Evolutionary conservation across 176 grass and related monocot genomes (phyloP).

Genomic region (Oryza meridionalis): DNA sequence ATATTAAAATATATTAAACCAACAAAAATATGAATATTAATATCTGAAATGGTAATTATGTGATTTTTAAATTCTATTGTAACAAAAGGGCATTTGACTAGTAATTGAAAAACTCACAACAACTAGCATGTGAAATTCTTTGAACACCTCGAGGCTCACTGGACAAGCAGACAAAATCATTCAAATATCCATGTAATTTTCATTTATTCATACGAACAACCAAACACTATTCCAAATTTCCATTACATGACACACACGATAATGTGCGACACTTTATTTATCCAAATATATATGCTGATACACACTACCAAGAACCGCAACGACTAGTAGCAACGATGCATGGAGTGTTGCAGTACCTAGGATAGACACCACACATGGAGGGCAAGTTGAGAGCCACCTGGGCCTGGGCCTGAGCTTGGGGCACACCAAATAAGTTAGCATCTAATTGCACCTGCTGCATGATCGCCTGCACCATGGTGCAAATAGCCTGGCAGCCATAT

Average conservation of each 20-base stretch:
- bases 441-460: background rate
- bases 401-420: background rate
- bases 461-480: background rate
- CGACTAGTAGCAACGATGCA: background rate
- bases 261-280: background rate
- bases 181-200: background rate
- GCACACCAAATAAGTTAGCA: background rate
- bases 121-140: no score
- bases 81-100: no score
- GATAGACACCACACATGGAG: background rate
- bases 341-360: background rate
- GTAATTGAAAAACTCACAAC: no score
- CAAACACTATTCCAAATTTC: background rate
- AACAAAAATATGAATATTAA: no score
- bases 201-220: background rate
- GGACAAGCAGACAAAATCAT: no score
- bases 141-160: no score
- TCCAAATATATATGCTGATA: background rate
- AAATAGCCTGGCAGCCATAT: conserved; percentile 1
- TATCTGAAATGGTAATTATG: no score
- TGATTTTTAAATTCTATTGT: no score
- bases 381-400: background rate
- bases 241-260: background rate
- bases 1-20: no score
- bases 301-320: background rate